Evolutionary conservation across 352 stramenopile species (phyloP), one percentile per base, ranked within the genome.

Genomic region (Pythium chondricola): DNA sequence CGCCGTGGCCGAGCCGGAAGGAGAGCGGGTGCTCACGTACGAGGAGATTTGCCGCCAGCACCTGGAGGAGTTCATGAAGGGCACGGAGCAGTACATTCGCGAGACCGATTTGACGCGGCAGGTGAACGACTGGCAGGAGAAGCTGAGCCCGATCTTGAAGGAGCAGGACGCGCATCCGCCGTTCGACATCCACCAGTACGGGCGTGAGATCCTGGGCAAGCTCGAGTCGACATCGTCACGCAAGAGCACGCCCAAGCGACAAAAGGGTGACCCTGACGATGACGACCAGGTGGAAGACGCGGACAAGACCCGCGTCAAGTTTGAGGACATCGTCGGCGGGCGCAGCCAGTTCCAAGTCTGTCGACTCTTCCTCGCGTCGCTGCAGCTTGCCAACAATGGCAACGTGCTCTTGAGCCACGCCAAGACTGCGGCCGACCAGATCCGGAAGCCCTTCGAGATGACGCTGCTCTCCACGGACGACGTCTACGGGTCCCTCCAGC

Each of bases 371-470:
- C 67, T 97, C 35, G 85, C 88, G 14, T 95, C 83, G 10, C 60
- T 97, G 39, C 88, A 97, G 69, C 77, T 97, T 17, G 86, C 87
- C 16, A 96, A 96, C 63, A 94, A 70, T 39, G 87, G 87, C 6
- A 95, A 94, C 56, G 78, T 96, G 18, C 65, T 76, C 32, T 69
- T 96, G 24, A 63, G 81, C 16, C 85, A 96, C 48, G 82, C 62
- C 26, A 66, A 74, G 27, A 89, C 67, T 5, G 71, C 71, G 8
- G 58, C 65, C 5, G 74, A 93, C 10, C 74, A 87, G 37, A 56
- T 27, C 6, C 54, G 50, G 11, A 65, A 85, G 52, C 78, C 78
- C 9, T 85, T 89, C 48, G 31, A 82, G 56, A 89, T 89, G 74
- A 57, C 81, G 42, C 36, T 89, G 43, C 72, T 87, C 30, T 69